Conservation (phyloP, 805 yeast genomes). For the Saccharomycopsis fermentans region DNA sequence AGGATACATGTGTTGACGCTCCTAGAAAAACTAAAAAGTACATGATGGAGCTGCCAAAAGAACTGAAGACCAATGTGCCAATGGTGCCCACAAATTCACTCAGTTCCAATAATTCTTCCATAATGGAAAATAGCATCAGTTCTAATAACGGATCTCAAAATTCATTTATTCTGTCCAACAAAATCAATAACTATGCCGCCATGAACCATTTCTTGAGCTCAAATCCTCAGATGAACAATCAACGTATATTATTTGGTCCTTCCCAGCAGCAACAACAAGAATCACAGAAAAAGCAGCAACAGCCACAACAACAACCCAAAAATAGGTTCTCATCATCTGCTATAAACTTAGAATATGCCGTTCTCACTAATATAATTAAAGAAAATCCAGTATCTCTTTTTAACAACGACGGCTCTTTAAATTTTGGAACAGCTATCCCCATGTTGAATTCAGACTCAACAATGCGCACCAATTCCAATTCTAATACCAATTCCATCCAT, state of each 20-base stretch:
- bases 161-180: background rate
- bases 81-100: background rate
- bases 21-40: conserved; percentile 82
- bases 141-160: background rate
- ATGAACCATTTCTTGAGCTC: background rate
- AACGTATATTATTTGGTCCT: background rate
- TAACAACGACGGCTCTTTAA: conserved; percentile 2
- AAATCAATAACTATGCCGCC: background rate
- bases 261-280: conserved; percentile 5
- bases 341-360: conserved; percentile 63
- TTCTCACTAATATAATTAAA: conserved; percentile 53
- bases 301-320: conserved; percentile 4
- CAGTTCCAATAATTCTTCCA: background rate
- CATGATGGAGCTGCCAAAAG: conserved; percentile 47
- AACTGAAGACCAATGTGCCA: background rate
- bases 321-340: conserved; percentile 51
- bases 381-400: conserved; percentile 23
- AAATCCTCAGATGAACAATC: background rate
- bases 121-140: background rate
- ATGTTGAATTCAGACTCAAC: conserved; percentile 2
- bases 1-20: conserved; percentile 73
- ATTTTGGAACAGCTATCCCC: conserved; percentile 4
- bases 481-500: background rate
- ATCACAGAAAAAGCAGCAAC: background rate
- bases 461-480: background rate